Conservation (phyloP, 768 basidiomycete genomes). For the Hericium alpestre region DNA sequence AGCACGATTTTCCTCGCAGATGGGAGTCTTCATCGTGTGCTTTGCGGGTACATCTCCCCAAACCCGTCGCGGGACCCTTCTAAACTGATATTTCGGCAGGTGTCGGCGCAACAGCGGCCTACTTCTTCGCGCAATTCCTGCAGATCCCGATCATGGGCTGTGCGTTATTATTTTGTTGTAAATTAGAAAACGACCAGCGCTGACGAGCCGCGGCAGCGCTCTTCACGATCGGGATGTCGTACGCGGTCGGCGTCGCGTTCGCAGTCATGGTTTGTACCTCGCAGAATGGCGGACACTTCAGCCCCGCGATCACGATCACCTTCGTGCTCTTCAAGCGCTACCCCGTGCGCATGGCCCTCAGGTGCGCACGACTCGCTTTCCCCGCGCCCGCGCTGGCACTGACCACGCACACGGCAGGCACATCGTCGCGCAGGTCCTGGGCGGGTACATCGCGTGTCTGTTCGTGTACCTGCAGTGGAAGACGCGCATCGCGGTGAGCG, state of each 20-base stretch:
- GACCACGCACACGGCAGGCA: too few species aligned
- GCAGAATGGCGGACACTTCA: slow-evolving; percentile 31
- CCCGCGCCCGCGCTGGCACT: too few species aligned
- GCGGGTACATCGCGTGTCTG: slow-evolving; percentile 20
- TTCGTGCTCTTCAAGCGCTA: slow-evolving; percentile 44
- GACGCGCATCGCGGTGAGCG: slow-evolving; percentile 10
- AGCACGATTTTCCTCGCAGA: background rate
- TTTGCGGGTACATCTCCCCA: slow-evolving; percentile 4
- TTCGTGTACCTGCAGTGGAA: slow-evolving; percentile 21
- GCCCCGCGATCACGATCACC: slow-evolving; percentile 49
- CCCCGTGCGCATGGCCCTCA: slow-evolving; percentile 37
- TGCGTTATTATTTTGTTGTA: slow-evolving; percentile 11
- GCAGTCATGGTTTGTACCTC: slow-evolving; percentile 24
- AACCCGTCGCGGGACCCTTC: too few species aligned
- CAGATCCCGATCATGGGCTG: slow-evolving; percentile 18
- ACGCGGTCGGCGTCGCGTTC: slow-evolving; percentile 28
- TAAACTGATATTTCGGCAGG: slow-evolving; percentile 10
- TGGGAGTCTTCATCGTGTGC: slow-evolving; percentile 10
- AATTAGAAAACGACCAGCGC: background rate
- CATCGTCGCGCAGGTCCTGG: slow-evolving; percentile 20
- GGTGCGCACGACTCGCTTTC: slow-evolving; percentile 22
- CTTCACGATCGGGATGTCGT: slow-evolving; percentile 25
- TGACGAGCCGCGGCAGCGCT: slow-evolving; percentile 15
- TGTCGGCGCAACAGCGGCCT: slow-evolving; percentile 24
- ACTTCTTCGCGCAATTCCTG: slow-evolving; percentile 18